Base-by-base conservation (phyloP, 768 basidiomycete genomes). In the Boletellus ananiceps region DNA sequence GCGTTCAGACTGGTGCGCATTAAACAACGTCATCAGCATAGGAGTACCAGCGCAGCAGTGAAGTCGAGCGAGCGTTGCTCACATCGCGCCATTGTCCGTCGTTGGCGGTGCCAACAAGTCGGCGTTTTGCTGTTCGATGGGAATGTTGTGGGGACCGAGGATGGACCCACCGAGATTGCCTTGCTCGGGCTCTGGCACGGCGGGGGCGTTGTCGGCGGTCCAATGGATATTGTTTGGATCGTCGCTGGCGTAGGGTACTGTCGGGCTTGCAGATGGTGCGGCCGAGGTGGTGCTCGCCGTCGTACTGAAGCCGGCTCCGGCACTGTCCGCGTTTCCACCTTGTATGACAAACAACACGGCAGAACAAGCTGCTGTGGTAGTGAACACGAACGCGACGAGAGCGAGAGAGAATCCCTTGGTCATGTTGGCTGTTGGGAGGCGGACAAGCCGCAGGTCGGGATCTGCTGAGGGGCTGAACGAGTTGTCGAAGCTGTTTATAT, bases 51-150 rank as follows among this genome's bases (percentile, higher is more conserved):
- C 18, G 12, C 37, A 12, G 18, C 32, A 13, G 8, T 5, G 27
- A 16, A 33, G 8, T 27, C 32, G 50, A 49, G 6, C 16, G 40
- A 29, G 8, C 14, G 13, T 39, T 0, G 45, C 71, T 46, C 54
- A 69, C 72, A 85, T 65, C 25, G 59, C 59, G 3, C 83, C 83
- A 35, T 70, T 58, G 57, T 86, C 83, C 1, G 84, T 83, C 8
- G 71, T 74, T 1, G 84, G 84, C 15, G 81, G 79, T 7, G 78
- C 78, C 0, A 84, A 49, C 4, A 71, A 38, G 47, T 84, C 84
- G 8, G 80, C 70, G 49, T 83, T 83, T 63, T 83, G 72, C 29
- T 73, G 57, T 41, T 78, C 78, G 13, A 84, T 13, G 15, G 73
- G 73, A 4, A 75, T 37, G 56, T 85, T 81, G 31, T 80, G 71